Evolutionary conservation across 495 filamentous ascomycete genomes (phyloP), one percentile per base, ranked within the genome.

Genomic region (Aspergillus kassunensis): DNA sequence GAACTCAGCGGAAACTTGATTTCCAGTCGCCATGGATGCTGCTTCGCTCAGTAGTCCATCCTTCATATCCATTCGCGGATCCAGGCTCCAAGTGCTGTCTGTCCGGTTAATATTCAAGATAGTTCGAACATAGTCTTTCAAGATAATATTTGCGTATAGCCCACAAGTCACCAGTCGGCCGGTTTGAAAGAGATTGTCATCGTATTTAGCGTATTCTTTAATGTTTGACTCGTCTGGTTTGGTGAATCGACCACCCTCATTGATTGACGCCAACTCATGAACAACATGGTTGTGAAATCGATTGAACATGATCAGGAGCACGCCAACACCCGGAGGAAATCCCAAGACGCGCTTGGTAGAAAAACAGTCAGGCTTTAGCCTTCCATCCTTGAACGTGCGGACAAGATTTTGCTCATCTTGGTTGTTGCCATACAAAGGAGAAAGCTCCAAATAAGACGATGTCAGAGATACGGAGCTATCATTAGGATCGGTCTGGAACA

Each of bases 401-500:
- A 96, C 82, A 7, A 68, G 68, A 55, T 88, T 72, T 61, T 95
- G 90, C 64, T 91, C 87, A 2, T 78, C 71, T 61, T 86, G 77
- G 54, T 85, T 89, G 63, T 85, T 91, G 19, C 91, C 91, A 61
- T 96, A 96, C 3, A 96, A 77, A 0, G 91, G 91, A 2, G 85
- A 78, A 11, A 96, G 75, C 54, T 96, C 91, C 13, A 96, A 73
- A 58, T 92, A 96, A 0, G 88, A 91, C 0, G 89, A 93, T 0
- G 88, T 91, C 60, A 83, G 75, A 20, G 83, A 87, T 43, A 78
- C 83, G 45, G 71, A 79, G 23, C 58, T 64, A 58, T 87, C 76
- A 0, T 57, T 53, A 15, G 76, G 79, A 55, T 83, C 75, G 0
- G 84, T 87, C 50, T 82, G 74, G 65, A 87, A 87, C 12, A 82